Percentiles rank a stretch among this genome's conserved stretches.
These are phyloP conservation scores for Francoa sonchifolia DNA, from an alignment of 441 rosid genomes.

Conservation along the genomic window DNA sequence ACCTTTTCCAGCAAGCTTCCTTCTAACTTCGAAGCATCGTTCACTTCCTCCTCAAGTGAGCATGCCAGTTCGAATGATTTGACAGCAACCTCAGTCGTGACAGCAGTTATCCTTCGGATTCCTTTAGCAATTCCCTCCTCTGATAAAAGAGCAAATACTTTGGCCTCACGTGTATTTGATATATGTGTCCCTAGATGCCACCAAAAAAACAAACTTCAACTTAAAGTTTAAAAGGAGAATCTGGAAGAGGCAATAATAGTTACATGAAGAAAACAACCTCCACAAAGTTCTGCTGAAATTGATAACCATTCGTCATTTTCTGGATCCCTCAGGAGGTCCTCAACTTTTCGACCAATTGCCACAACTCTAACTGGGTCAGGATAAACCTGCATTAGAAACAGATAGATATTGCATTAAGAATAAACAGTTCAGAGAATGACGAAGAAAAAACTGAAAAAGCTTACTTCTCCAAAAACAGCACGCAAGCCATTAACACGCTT, in stretches of 20 bases:
- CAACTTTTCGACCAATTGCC: slow-evolving; percentile 66
- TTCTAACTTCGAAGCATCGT: slow-evolving; percentile 44
- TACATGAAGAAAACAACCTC: slow-evolving; percentile 38
- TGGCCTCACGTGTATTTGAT: slow-evolving; percentile 84
- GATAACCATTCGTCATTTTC: slow-evolving; percentile 65
- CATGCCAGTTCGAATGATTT: slow-evolving; percentile 55
- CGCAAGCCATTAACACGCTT: slow-evolving; percentile 68
- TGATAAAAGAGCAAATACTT: slow-evolving; percentile 82
- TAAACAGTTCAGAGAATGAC: slow-evolving; percentile 1
- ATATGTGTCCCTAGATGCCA: slow-evolving; percentile 54
- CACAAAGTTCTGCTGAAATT: slow-evolving; percentile 81
- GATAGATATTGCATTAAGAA: not conserved
- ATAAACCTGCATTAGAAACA: slow-evolving; percentile 47
- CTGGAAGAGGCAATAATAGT: not conserved
- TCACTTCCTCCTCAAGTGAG: slow-evolving; percentile 55
- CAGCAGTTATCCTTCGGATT: slow-evolving; percentile 77
- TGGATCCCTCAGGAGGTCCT: slow-evolving; percentile 77
- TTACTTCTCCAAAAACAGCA: slow-evolving; percentile 98
- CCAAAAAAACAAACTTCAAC: slow-evolving; percentile 15
- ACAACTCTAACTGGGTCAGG: slow-evolving; percentile 98
- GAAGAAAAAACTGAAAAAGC: slow-evolving; percentile 7
- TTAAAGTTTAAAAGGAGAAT: too few relatives aligned
- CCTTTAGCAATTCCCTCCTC: slow-evolving; percentile 99
- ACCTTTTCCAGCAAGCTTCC: slow-evolving; percentile 69
- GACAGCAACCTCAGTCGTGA: slow-evolving; percentile 66